Conservation (phyloP, 495 filamentous ascomycete genomes). For the Penicillium turbatum region DNA sequence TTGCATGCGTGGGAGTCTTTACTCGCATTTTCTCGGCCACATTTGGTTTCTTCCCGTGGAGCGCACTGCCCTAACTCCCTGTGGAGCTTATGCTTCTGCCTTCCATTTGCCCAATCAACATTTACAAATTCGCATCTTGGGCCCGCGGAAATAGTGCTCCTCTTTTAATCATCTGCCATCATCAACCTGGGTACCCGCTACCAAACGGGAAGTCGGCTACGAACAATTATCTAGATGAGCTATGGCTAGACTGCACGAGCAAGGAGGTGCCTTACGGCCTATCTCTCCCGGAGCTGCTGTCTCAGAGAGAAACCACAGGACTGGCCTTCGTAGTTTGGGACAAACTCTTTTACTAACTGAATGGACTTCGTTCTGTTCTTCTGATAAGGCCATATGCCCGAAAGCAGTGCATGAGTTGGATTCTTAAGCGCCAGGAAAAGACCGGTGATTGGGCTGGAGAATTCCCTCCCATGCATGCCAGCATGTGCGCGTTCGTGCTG, state of each 20-base stretch:
- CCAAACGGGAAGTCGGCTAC: slow-evolving; percentile 25
- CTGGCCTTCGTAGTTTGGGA: slow-evolving; percentile 28
- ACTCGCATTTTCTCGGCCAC: slow-evolving; percentile 37
- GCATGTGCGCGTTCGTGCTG: slow-evolving; percentile 25
- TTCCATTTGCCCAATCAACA: slow-evolving; percentile 27
- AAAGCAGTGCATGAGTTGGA: slow-evolving; percentile 24
- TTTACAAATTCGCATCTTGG: slow-evolving; percentile 37
- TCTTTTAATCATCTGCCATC: slow-evolving; percentile 32
- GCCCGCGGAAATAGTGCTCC: slow-evolving; percentile 36
- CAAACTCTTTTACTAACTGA: slow-evolving; percentile 15
- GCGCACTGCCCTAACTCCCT: slow-evolving; percentile 35
- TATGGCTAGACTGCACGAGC: slow-evolving; percentile 29
- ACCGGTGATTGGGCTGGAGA: slow-evolving; percentile 31
- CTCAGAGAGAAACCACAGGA: slow-evolving; percentile 12
- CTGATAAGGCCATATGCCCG: slow-evolving; percentile 14
- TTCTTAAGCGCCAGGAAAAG: slow-evolving; percentile 30
- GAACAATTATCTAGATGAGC: slow-evolving; percentile 38
- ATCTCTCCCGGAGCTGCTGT: slow-evolving; percentile 9
- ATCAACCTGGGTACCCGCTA: slow-evolving; percentile 33
- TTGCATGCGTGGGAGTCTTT: slow-evolving; percentile 35
- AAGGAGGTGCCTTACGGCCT: slow-evolving; percentile 29
- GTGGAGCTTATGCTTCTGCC: slow-evolving; percentile 40
- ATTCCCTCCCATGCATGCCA: slow-evolving; percentile 28
- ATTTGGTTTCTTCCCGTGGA: slow-evolving; percentile 44
- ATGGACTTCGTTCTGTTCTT: slow-evolving; percentile 12